Percentiles rank a stretch among this genome's conserved stretches.
Conservation (phyloP, 148 eudicot genomes). For the Vaccinium darrowii region DNA sequence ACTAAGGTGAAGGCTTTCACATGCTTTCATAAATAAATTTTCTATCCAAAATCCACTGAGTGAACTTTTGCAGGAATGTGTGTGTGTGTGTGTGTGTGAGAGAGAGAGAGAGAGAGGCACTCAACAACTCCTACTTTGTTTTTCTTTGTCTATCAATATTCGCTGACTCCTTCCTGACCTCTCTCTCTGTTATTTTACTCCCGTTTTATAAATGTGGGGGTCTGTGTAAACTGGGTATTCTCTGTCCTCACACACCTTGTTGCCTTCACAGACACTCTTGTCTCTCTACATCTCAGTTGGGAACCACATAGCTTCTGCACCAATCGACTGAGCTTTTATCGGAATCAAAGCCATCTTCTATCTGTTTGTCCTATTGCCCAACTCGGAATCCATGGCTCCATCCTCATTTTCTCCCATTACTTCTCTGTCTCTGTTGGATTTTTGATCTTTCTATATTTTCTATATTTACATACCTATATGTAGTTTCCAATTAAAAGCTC, state of each 20-base stretch:
- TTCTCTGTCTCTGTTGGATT: constrained; percentile 12
- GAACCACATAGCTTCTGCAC: constrained; percentile 14
- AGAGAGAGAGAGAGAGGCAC: constrained; percentile 12
- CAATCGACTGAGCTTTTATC: constrained; percentile 33
- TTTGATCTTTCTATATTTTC: constrained; percentile 4
- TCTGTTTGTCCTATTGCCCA: constrained; percentile 40
- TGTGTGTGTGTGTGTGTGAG: no score
- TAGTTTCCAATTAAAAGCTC: constrained; percentile 20
- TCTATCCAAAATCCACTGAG: no score
- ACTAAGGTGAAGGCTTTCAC: no score
- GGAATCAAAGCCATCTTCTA: constrained; percentile 22
- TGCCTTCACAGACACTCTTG: constrained; percentile 40
- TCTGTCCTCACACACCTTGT: constrained; percentile 26
- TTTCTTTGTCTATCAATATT: not conserved
- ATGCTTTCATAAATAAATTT: no score
- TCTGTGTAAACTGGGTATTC: constrained; percentile 7
- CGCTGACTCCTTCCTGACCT: not conserved
- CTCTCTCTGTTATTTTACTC: constrained; percentile 2
- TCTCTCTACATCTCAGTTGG: constrained; percentile 24
- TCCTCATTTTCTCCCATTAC: constrained; percentile 13
- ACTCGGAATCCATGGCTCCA: constrained; percentile 33
- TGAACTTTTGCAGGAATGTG: no score
- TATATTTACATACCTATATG: not conserved
- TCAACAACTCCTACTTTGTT: constrained; percentile 27
- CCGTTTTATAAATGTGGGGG: constrained; percentile 3